A percentile compares a stretch with the other conserved stretches of the same genome.
Evolutionary conservation across 768 basidiomycete species (phyloP).

Genomic region (Lactarius indigo): DNA sequence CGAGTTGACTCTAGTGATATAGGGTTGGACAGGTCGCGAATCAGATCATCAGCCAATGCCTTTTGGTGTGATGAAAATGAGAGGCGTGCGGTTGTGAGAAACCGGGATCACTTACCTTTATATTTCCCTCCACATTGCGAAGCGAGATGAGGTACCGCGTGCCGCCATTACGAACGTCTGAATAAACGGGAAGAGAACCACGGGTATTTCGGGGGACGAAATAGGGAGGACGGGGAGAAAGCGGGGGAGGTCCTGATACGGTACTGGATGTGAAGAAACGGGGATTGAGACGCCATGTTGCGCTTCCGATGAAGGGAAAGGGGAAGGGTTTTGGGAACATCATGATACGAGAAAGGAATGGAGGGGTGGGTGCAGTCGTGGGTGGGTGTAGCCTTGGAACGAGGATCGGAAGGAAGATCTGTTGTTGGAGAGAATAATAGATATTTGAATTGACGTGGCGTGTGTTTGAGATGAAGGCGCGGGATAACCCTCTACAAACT

Average conservation of each 20-base stretch:
- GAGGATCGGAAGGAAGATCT: background rate
- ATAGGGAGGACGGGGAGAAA: constrained; percentile 38
- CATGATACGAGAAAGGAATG: constrained; percentile 2
- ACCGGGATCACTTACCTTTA: constrained; percentile 42
- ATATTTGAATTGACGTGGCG: constrained; percentile 15
- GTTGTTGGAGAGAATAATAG: too few relatives aligned
- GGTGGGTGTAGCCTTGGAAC: background rate
- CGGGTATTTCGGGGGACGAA: constrained; percentile 62
- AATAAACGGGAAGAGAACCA: constrained; percentile 71
- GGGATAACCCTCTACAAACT: background rate
- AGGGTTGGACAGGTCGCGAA: constrained; percentile 45
- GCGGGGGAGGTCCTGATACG: constrained; percentile 6
- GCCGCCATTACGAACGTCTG: constrained; percentile 65
- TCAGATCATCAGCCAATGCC: constrained; percentile 59
- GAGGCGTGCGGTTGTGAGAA: constrained; percentile 4
- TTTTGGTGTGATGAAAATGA: constrained; percentile 30
- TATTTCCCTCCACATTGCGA: constrained; percentile 65
- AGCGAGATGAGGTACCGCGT: constrained; percentile 56
- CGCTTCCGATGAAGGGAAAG: background rate
- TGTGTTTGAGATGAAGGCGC: constrained; percentile 11
- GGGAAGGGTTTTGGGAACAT: constrained; percentile 4
- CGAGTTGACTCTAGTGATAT: constrained; percentile 45
- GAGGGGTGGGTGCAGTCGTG: background rate
- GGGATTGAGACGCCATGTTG: background rate
- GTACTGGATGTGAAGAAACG: constrained; percentile 16